Evolutionary conservation across 202 grass and related monocot genomes (phyloP), one percentile per base, ranked within the genome.

Genomic region (Eragrostis tef): DNA sequence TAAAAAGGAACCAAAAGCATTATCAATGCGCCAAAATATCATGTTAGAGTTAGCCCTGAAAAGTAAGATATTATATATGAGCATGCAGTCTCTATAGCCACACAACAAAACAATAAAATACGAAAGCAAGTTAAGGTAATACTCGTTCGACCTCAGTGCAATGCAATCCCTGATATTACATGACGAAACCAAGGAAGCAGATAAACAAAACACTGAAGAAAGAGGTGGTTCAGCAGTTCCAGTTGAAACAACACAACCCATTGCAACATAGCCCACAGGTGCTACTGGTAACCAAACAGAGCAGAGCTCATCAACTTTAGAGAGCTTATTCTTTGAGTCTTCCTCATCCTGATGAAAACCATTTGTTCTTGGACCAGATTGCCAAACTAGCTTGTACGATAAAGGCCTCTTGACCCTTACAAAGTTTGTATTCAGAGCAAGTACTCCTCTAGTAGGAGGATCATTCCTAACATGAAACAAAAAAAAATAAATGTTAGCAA

Each of bases 241-340:
- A 87, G 80, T 62, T 86, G 92, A 93, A 94, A 86, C 92, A 88
- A 94, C 84, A 85, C 95, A 98, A 63, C 95, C 95, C 84, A 94
- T 62, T 84, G 95, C 84, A 83, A 98, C 86, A 52, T 93, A 98
- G 41, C 90, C 95, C 6, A 41, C 74, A 26, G 95, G 95, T 64
- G 95, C 95, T 86, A 93, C 68, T 85, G 95, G 95, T 74, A 94
- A 91, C 95, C 95, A 98, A 91, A 98, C 83, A 71, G 92, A 93
- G 75, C 90, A 91, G 34, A 86, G 51, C 20, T 77, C 51, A 34
- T 85, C 74, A 45, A 64, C 36, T 54, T 71, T 81, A 48, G 80
- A 78, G 71, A 67, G 46, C 43, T 36, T 84, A 71, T 63, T 79
- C 62, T 86, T 73, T 15, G 17, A 70, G 71, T 91, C 83, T 81